phyloP scores from a whole-genome alignment of 1,139 yeast species.

The Dujonia santamariae region DNA sequence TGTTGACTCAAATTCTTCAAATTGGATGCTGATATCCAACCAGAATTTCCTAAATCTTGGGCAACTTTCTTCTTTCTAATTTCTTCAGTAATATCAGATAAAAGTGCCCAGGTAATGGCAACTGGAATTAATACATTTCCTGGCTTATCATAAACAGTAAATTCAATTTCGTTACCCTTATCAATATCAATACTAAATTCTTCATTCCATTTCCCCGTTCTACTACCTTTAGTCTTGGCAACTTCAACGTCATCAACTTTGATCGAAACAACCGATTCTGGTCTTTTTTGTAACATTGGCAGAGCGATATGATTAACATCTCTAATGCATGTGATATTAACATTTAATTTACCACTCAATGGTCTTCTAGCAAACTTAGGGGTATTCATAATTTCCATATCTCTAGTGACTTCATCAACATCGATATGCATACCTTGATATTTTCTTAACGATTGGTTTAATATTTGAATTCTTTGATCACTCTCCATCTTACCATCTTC shows the following conservation, averaged over 20 bases:
- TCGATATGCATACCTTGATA: conserved; percentile 86
- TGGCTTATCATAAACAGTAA: conserved; percentile 79
- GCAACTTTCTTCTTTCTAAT: conserved; percentile 87
- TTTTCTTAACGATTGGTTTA: conserved; percentile 79
- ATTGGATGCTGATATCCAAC: conserved; percentile 85
- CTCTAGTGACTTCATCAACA: conserved; percentile 60
- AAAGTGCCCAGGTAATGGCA: conserved; percentile 88
- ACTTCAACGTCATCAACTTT: conserved; percentile 85
- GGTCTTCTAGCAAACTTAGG: conserved; percentile 79
- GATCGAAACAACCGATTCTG: conserved; percentile 74
- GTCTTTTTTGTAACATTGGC: conserved; percentile 69
- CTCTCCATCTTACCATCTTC: conserved; percentile 84
- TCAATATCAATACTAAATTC: conserved; percentile 78
- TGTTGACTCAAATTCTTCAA: conserved; percentile 23
- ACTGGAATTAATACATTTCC: conserved; percentile 74
- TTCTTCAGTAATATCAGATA: conserved; percentile 91
- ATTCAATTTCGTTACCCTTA: conserved; percentile 86
- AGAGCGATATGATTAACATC: conserved; percentile 93
- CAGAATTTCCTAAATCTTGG: conserved; percentile 65
- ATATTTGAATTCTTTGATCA: conserved; percentile 77
- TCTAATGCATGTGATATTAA: conserved; percentile 70
- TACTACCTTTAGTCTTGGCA: conserved; percentile 70
- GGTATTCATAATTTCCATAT: conserved; percentile 61
- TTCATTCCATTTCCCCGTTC: conserved; percentile 84
- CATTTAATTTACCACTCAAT: conserved; percentile 70